Base-by-base conservation (phyloP, 805 yeast species). In the Torulaspora indica region DNA sequence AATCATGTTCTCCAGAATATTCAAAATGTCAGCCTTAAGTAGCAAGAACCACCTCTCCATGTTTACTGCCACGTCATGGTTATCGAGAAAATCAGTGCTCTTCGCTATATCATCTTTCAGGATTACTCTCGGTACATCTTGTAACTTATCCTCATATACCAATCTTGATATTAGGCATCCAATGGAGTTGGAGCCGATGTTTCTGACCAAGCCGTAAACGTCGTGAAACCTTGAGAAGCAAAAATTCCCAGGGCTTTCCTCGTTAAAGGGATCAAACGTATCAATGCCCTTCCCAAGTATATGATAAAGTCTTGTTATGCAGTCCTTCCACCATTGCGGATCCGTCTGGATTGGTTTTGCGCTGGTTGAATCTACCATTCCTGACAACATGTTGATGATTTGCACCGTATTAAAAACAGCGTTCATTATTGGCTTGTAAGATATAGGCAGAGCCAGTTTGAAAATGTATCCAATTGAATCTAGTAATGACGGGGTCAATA, bases 371-470 rank as follows among this genome's bases (percentile, higher is more conserved):
- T 52, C 35, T 24, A 47, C 28, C 35, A 58, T 53, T 8, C 54
- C 55, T 1, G 76, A 61, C 8, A 80, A 67, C 32, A 71, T 65
- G 12, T 69, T 71, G 38, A 81, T 57, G 18, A 81, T 74, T 46
- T 76, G 82, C n/a, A 81, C 71, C 10, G 72, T 56, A 53, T 75
- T 78, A 51, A 66, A 71, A 5, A 80, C 70, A 38, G 78, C 66
- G 45, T 76, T 75, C 27, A 77, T 62, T 33, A 79, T 79, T 0
- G 83, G 73, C 47, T 74, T 72, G 27, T 70, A 72, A 2, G 67
- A 58, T 5, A 56, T 55, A 5, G 84, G 75, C 12, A 80, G 51
- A 10, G 77, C 67, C 13, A 68, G 59, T 23, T 59, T 60, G 40
- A 72, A 36, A 61, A 64, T 35, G 31, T 53, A 14, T 43, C 60